These are phyloP conservation scores for Ophiocordyceps camponoti-rufipedis DNA, from an alignment of 2,329 filamentous ascomycete species.

Conservation along the genomic window DNA sequence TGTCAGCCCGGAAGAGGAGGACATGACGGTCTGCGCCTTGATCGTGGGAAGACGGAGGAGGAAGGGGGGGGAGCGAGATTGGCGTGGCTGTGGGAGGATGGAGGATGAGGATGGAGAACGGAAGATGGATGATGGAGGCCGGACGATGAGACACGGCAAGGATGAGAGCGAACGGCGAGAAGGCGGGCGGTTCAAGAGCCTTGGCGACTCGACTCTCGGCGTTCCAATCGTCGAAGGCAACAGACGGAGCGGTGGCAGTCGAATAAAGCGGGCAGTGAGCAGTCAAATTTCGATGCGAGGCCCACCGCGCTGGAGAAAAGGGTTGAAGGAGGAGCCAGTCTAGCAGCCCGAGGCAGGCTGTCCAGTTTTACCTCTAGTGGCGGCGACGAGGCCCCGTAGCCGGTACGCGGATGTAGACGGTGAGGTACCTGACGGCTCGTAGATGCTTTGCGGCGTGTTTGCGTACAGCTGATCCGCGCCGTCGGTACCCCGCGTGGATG, in stretches of 20 bases:
- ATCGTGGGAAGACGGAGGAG: neutral
- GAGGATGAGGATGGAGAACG: too few species aligned
- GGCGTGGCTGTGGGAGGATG: neutral
- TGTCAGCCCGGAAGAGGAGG: conserved; percentile 33
- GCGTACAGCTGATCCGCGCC: neutral
- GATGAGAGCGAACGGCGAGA: neutral
- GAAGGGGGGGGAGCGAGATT: neutral
- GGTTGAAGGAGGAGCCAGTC: neutral
- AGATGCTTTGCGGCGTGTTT: neutral
- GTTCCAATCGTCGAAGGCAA: neutral
- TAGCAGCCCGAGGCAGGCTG: neutral
- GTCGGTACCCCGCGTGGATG: neutral
- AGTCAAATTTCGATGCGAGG: neutral
- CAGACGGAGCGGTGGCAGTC: neutral
- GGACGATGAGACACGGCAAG: neutral
- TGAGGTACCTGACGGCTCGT: neutral
- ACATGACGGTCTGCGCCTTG: conserved; percentile 6
- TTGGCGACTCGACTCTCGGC: neutral
- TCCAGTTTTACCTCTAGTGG: too few species aligned
- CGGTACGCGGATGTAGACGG: neutral
- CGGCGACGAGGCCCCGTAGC: neutral
- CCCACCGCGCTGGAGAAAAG: neutral
- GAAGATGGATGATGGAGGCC: neutral
- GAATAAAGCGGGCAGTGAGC: neutral
- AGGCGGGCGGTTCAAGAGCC: too few species aligned